Base-by-base conservation (phyloP, 202 grass and related monocot species). In the Setaria italica region DNA sequence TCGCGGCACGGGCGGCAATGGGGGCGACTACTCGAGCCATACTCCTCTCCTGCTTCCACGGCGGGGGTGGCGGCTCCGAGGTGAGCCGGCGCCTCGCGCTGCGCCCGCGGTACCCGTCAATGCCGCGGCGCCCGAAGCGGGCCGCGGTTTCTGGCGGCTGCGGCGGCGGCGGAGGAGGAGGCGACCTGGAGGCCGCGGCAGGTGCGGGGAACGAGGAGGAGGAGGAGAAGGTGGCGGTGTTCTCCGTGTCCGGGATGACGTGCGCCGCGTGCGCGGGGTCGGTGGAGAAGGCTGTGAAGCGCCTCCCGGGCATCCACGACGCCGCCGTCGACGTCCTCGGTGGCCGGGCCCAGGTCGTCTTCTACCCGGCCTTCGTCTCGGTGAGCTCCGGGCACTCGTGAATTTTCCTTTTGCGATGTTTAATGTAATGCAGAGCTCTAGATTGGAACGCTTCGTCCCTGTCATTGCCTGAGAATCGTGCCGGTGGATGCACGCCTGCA, bases 211-310 rank as follows among this genome's bases (percentile, higher is more conserved):
- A 20, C 63, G 78, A 6, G 48, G 85, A 80, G 32, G 82, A 83
- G 37, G 82, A 83, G 75, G 78, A 83, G 71, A 87, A 72, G 89
- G 90, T 87, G 79, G 91, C 46, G 49, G 30, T 94, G 72, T 92
- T 95, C 77, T 76, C 86, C 19, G 95, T 98, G 70, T 56, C 88
- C 13, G 95, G 95, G 33, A 92, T 95, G 93, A 95, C 93, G 4
- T 98, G 93, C 64, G 84, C 93, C 7, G 95, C 95, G 32, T 98
- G 95, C 80, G 91, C 93, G 1, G 93, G 93, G 11, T 95, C 93
- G 12, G 91, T 98, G 50, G 93, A 98, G 93, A 98, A 98, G 90
- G 93, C 95, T 29, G 84, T 98, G 68, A 98, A 98, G 90, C 87
- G 95, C 67, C 90, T 98, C 51, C 91, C 77, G 11, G 95, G 93